Evolutionary conservation across 345 rosid species (phyloP).

Genomic region (Syzygium aromaticum): DNA sequence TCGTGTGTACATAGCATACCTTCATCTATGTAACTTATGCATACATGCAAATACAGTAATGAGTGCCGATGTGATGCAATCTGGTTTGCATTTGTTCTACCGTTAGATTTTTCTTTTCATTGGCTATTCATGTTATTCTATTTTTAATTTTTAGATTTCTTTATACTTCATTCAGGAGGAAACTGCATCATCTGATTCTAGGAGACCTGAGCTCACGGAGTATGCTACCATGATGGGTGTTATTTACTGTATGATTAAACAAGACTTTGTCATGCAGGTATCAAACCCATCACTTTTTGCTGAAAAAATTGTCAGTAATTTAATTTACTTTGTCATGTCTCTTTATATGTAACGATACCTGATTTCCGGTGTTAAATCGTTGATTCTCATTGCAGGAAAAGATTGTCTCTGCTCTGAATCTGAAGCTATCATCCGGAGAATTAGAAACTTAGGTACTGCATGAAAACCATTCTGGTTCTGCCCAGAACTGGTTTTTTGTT

Average conservation of each 20-base stretch:
- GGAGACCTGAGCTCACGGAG: conserved; percentile 32
- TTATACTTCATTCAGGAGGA: conserved; percentile 17
- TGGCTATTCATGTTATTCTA: not conserved
- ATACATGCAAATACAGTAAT: not conserved
- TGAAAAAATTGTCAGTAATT: not conserved
- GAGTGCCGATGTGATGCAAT: not conserved
- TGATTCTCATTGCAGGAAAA: conserved; percentile 37
- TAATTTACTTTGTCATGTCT: not conserved
- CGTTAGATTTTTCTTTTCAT: not conserved
- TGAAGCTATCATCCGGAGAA: conserved; percentile 47
- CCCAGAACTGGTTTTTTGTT: too few relatives aligned
- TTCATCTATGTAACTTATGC: not conserved
- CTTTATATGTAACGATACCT: not conserved
- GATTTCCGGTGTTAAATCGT: not conserved
- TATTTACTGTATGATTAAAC: conserved; percentile 68
- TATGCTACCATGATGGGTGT: conserved; percentile 45
- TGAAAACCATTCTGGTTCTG: too few relatives aligned
- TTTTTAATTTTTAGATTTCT: not conserved
- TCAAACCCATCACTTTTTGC: not conserved
- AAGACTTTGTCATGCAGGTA: conserved; percentile 78
- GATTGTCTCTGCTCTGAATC: conserved; percentile 48
- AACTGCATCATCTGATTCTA: not conserved
- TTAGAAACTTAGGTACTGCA: conserved; percentile 67
- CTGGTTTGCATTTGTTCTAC: not conserved
- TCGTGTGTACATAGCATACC: not conserved